Conservation (phyloP, 805 yeast genomes). For the Citeromyces matritensis region DNA sequence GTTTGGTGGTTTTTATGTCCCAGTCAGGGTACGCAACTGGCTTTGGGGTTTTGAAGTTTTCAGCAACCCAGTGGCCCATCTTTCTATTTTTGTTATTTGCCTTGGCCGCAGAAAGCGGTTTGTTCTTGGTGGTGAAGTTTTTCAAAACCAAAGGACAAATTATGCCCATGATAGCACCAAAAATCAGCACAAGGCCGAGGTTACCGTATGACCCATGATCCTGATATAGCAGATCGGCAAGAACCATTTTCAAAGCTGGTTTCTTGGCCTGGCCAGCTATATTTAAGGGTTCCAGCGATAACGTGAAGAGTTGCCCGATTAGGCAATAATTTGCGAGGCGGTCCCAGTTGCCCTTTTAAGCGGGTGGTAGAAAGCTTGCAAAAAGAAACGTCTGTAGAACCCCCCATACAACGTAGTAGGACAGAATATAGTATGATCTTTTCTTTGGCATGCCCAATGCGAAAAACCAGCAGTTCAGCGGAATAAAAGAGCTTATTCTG, state of each 20-base stretch:
- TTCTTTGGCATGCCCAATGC: constrained; percentile 14
- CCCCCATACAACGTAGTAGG: constrained; percentile 47
- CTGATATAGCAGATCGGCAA: too few species aligned
- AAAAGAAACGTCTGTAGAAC: constrained; percentile 57
- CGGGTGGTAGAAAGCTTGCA: constrained; percentile 86
- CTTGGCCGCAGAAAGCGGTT: constrained; percentile 16
- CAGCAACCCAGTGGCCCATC: constrained; percentile 39
- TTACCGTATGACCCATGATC: too few species aligned
- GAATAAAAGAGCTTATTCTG: constrained; percentile 65
- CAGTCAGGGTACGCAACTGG: constrained; percentile 33
- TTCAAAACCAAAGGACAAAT: too few species aligned
- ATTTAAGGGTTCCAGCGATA: too few species aligned
- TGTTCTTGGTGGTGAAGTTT: too few species aligned
- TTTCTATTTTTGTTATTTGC: constrained; percentile 30
- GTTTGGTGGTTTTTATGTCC: constrained; percentile 32
- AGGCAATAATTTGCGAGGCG: too few species aligned
- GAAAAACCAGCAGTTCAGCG: constrained; percentile 61
- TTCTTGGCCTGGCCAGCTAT: too few species aligned
- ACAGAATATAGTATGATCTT: constrained; percentile 15
- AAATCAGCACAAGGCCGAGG: too few species aligned
- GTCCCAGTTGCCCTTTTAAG: constrained; percentile 21
- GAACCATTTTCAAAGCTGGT: too few species aligned
- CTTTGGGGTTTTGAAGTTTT: constrained; percentile 28
- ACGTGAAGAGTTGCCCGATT: too few species aligned
- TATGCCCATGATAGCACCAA: too few species aligned